Evolutionary conservation across 2,329 filamentous ascomycete genomes (phyloP).

Genomic region (Pseudocercospora vitis): DNA sequence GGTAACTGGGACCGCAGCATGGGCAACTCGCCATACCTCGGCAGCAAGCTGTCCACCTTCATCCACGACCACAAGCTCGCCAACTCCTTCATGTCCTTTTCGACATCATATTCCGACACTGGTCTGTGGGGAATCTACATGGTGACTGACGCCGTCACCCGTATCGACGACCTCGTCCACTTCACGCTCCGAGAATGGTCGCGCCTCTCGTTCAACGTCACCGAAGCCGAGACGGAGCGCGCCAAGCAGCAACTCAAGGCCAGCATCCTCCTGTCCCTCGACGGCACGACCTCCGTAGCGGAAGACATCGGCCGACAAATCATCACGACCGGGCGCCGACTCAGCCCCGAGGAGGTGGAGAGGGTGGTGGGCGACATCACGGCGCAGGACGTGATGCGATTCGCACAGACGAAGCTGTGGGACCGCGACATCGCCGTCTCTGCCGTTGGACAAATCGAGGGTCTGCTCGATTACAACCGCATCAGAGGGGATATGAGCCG

Average conservation of each 20-base stretch:
- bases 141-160: constrained; percentile 82
- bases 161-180: constrained; percentile 93
- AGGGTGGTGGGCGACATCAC: constrained; percentile 83
- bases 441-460: constrained; percentile 91
- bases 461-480: constrained; percentile 71
- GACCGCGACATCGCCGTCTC: constrained; percentile 94
- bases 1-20: constrained; percentile 99
- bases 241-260: constrained; percentile 99
- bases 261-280: constrained; percentile 92
- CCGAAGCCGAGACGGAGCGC: constrained; percentile 88
- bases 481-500: constrained; percentile 84
- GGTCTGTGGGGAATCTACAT: constrained; percentile 99
- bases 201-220: constrained; percentile 84
- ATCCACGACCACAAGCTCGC: constrained; percentile 93
- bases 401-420: constrained; percentile 93
- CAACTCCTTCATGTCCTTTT: constrained; percentile 99
- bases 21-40: constrained; percentile 94
- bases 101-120: constrained; percentile 98
- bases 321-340: constrained; percentile 90
- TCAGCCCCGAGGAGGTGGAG: constrained; percentile 92
- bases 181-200: constrained; percentile 99
- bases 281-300: constrained; percentile 94
- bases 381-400: constrained; percentile 95
- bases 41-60: constrained; percentile 95
- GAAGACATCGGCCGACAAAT: constrained; percentile 99